Conservation (phyloP, 2,329 filamentous ascomycete species). For the Pseudomassariella vexata region DNA sequence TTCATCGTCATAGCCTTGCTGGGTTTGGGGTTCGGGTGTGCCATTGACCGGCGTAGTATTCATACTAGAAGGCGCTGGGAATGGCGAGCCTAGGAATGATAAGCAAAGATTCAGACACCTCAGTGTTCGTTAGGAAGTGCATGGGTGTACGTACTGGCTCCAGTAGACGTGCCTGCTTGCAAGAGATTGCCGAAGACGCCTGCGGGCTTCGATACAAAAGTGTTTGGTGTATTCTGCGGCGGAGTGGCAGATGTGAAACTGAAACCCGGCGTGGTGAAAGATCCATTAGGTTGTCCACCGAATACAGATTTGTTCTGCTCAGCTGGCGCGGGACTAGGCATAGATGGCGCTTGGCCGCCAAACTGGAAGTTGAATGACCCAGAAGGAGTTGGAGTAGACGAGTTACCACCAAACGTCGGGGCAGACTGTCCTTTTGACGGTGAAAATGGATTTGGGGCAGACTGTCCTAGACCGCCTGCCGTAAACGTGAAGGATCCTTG, state of each 20-base stretch:
- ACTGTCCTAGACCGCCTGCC: slow-evolving; percentile 22
- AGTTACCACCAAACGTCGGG: slow-evolving; percentile 14
- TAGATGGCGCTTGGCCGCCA: slow-evolving; percentile 17
- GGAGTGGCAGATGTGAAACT: slow-evolving; percentile 30
- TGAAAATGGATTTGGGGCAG: slow-evolving; percentile 26
- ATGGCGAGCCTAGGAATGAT: slow-evolving; percentile 21
- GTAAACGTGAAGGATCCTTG: slow-evolving; percentile 33
- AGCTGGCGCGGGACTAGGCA: slow-evolving; percentile 16
- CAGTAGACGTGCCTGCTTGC: slow-evolving; percentile 27
- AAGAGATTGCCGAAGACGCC: slow-evolving; percentile 15
- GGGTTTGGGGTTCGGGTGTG: slow-evolving; percentile 50
- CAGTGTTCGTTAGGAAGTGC: not conserved
- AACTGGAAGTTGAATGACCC: slow-evolving; percentile 20
- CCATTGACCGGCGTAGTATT: slow-evolving; percentile 54
- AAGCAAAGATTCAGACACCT: not conserved
- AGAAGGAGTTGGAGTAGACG: slow-evolving; percentile 14
- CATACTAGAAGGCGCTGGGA: slow-evolving; percentile 55
- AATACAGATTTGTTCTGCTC: slow-evolving; percentile 17
- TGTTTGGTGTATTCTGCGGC: slow-evolving; percentile 17
- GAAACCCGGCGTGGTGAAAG: slow-evolving; percentile 24
- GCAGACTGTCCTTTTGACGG: slow-evolving; percentile 11
- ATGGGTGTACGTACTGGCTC: slow-evolving; percentile 32
- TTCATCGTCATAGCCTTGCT: slow-evolving; percentile 37
- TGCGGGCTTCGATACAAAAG: slow-evolving; percentile 20
- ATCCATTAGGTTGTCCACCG: slow-evolving; percentile 17